phyloP scores from a whole-genome alignment of 2,329 filamentous ascomycete genomes.

The Diaporthe citrichinensis region DNA sequence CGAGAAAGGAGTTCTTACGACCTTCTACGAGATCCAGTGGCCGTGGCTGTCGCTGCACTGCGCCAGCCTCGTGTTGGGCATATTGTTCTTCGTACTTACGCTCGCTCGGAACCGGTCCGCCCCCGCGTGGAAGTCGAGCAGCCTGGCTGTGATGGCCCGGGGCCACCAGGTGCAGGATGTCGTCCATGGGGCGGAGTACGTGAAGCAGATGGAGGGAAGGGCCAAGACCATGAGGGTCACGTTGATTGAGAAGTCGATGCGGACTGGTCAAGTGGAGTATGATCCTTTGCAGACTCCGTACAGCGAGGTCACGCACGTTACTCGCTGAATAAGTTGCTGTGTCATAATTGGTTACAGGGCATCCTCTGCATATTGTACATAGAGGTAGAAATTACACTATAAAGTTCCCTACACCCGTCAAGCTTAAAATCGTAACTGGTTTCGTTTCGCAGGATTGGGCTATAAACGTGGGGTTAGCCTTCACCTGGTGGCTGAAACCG shows the following conservation, averaged over 20 bases:
- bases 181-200: neutral
- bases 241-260: constrained; percentile 12
- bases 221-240: constrained; percentile 9
- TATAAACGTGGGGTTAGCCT: neutral
- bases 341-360: no score
- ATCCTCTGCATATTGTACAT: neutral
- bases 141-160: constrained; percentile 22
- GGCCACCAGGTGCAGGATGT: constrained; percentile 4
- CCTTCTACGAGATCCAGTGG: constrained; percentile 33
- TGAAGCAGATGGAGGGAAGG: constrained; percentile 28
- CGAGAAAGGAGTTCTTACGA: constrained; percentile 10
- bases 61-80: constrained; percentile 4
- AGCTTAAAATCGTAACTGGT: neutral
- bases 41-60: constrained; percentile 37
- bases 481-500: constrained; percentile 7
- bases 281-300: constrained; percentile 18
- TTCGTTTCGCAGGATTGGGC: neutral
- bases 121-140: constrained; percentile 28
- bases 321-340: neutral
- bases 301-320: neutral
- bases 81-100: constrained; percentile 25
- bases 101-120: neutral
- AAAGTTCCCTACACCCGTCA: neutral
- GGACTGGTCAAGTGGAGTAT: neutral
- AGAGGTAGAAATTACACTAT: neutral